Base-by-base conservation (phyloP, 805 yeast species). In the Lipomyces chichibuensis region DNA sequence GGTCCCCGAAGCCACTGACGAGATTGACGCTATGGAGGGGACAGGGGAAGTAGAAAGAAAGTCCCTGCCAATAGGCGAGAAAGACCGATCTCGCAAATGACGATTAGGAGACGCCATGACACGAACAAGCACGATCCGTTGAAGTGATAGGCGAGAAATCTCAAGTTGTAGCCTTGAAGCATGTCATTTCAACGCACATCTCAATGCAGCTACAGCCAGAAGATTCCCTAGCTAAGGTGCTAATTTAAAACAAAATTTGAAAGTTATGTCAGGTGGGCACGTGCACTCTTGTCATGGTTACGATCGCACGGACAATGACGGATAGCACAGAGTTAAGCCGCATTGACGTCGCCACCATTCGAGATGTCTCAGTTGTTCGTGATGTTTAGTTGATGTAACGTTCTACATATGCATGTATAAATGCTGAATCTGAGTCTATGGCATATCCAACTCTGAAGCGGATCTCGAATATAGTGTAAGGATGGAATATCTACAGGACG, bases 1-100 rank as follows among this genome's bases (percentile, higher is more conserved):
- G 17, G 32, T 51, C n/a, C 29, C 33, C 11, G 66, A 37, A 9
- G 60, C 39, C 29, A 23, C 52, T 5, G 65, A 56, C 17, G 68
- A 64, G 25, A 64, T 55, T 25, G 66, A 64, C n/a, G 62, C 57
- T 39, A 65, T 58, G 58, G 69, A 62, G 27, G 69, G 66, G 20
- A 58, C 63, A 4, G 69, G 69, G 20, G 69, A 65, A 23, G 49
- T 65, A 14, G 54, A 51, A 29, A 59, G 61, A 17, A 57, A 49
- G 17, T 58, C 63, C 14, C 65, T 58, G 51, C 59, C 49, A 13
- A 57, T 17, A 5, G 69, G 69, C 39, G 69, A 65, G 53, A 57
- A 58, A 25, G 69, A 65, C 51, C 69, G 65, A n/a, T 62, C 69
- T 17, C 65, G 62, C 27, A 29, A 49, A 29, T 46, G 61, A 43